Evolutionary conservation across 1,284 basidiomycete species (phyloP).

Genomic region (Ceratobasidium sp.): DNA sequence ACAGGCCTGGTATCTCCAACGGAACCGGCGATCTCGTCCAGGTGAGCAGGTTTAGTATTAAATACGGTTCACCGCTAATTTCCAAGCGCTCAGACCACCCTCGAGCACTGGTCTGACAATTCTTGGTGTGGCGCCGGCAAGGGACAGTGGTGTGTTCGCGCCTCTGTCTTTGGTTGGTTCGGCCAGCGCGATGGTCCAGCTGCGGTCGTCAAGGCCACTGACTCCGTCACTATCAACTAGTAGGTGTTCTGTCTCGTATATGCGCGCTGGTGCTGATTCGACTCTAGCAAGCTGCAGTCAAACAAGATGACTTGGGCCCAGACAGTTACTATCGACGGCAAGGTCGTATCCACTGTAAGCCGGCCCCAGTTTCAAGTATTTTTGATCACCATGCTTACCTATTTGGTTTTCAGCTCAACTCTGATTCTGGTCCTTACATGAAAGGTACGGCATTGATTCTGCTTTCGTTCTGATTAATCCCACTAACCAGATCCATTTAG

Average conservation of each 20-base stretch:
- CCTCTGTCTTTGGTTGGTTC: slow-evolving; percentile 33
- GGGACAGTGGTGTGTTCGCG: slow-evolving; percentile 32
- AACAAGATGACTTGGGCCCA: slow-evolving; percentile 34
- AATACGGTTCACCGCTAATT: neutral
- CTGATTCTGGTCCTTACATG: slow-evolving; percentile 34
- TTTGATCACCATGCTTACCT: neutral
- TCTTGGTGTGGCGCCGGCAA: slow-evolving; percentile 27
- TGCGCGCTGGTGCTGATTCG: neutral
- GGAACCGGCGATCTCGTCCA: slow-evolving; percentile 33
- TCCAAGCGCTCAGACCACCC: neutral
- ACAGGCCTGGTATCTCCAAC: slow-evolving; percentile 35
- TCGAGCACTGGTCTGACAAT: slow-evolving; percentile 34
- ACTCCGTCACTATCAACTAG: slow-evolving; percentile 37
- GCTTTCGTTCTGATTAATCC: neutral
- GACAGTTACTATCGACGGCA: slow-evolving; percentile 20
- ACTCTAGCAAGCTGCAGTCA: slow-evolving; percentile 9
- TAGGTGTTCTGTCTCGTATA: neutral
- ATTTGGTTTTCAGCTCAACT: slow-evolving; percentile 14
- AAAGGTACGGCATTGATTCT: slow-evolving; percentile 4
- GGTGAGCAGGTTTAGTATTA: neutral
- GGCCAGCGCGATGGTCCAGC: slow-evolving; percentile 31
- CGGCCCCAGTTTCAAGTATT: neutral
- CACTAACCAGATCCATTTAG: neutral
- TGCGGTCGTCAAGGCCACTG: slow-evolving; percentile 26
- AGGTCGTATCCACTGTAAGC: slow-evolving; percentile 33